phyloP scores from a whole-genome alignment of 371 early-diverging fungal species.

The Zychaea mexicana region DNA sequence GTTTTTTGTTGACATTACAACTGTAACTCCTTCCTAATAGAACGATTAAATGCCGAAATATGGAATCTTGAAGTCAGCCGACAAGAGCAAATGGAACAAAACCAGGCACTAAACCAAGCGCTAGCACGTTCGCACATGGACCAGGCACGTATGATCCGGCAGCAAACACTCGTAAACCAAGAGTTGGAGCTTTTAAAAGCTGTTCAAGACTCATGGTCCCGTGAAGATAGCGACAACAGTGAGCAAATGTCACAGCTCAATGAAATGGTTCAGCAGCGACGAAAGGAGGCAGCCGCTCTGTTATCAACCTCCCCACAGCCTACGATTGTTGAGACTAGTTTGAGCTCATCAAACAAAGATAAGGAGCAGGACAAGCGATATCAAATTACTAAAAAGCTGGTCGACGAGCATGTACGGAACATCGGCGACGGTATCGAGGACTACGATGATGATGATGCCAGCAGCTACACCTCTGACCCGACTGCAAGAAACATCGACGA shows the following conservation, averaged over 20 bases:
- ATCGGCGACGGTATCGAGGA: too few relatives aligned
- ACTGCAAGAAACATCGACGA: too few relatives aligned
- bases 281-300: background rate
- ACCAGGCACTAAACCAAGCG: slow-evolving; percentile 5
- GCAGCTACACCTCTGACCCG: background rate
- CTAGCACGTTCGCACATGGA: slow-evolving; percentile 15
- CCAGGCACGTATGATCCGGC: slow-evolving; percentile 13
- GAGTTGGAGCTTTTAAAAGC: slow-evolving; percentile 16
- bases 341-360: too few relatives aligned
- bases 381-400: background rate
- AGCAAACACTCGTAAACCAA: slow-evolving; percentile 10
- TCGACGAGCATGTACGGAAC: too few relatives aligned
- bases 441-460: background rate
- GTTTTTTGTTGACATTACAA: background rate
- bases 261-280: background rate
- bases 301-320: too few relatives aligned
- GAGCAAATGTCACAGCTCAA: background rate
- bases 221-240: background rate
- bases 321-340: too few relatives aligned
- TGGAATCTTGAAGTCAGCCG: slow-evolving; percentile 9
- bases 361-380: background rate
- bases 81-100: slow-evolving; percentile 6
- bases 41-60: slow-evolving; percentile 7
- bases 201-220: background rate
- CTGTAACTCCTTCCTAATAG: slow-evolving; percentile 2